Evolutionary conservation across 176 grass and related monocot species (phyloP).

Genomic region (Secale cereale): DNA sequence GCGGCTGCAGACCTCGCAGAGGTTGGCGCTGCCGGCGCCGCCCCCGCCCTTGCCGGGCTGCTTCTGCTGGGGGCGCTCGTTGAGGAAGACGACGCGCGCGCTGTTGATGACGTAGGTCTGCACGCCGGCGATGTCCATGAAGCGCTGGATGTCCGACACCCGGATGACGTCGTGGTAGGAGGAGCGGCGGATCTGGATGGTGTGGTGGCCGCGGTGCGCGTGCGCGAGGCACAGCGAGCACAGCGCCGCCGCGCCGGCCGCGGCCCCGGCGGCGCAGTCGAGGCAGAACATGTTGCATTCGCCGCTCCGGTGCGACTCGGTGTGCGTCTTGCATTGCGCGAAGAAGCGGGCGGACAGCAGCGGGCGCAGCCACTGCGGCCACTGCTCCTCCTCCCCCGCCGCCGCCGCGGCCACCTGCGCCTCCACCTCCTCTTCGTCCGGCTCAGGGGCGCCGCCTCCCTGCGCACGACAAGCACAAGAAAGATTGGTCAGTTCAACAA

Average conservation of each 20-base stretch:
- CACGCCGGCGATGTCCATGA: conserved; percentile 87
- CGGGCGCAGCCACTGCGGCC: conserved; percentile 81
- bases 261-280: conserved; percentile 53
- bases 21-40: conserved; percentile 58
- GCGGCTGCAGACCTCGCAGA: conserved; percentile 89
- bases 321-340: conserved; percentile 77
- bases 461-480: neutral
- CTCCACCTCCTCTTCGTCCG: conserved; percentile 29
- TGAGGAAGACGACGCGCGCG: conserved; percentile 96
- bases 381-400: conserved; percentile 23
- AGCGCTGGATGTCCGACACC: conserved; percentile 90
- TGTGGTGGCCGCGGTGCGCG: conserved; percentile 55
- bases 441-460: conserved; percentile 46
- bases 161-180: conserved; percentile 99
- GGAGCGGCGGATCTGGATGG: conserved; percentile 84
- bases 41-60: conserved; percentile 51
- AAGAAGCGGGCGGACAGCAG: conserved; percentile 82
- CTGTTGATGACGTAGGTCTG: conserved; percentile 99
- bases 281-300: conserved; percentile 99
- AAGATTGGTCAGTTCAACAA: neutral
- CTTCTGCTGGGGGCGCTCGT: conserved; percentile 90
- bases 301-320: conserved; percentile 56
- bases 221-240: conserved; percentile 81
- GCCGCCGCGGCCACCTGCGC: neutral
- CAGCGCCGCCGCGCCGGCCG: conserved; percentile 30